A percentile compares a stretch with the other conserved stretches of the same genome.
Evolutionary conservation across 139 green algal genomes (phyloP).

Genomic region (Chlamydomonas sp.): DNA sequence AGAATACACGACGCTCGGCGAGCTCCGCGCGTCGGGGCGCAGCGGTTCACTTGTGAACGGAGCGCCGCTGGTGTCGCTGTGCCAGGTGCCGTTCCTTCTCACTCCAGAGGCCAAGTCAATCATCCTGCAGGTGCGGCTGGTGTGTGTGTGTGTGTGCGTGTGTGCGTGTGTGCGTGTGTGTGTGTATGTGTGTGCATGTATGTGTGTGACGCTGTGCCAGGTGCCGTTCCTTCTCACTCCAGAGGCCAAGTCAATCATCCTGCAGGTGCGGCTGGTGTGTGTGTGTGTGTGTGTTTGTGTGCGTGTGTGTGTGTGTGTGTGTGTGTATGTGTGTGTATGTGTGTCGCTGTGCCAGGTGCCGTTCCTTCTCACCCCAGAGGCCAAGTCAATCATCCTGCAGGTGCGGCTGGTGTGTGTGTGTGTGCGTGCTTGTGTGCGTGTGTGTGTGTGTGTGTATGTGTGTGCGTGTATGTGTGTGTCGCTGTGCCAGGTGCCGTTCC

Average conservation of each 20-base stretch:
- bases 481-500: too few relatives aligned
- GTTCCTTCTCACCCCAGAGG: too few relatives aligned
- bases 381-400: too few relatives aligned
- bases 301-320: constrained; percentile 3
- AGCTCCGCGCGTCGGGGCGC: too few relatives aligned
- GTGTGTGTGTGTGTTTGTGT: constrained; percentile 12
- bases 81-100: too few relatives aligned
- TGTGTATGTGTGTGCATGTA: neutral
- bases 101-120: too few relatives aligned
- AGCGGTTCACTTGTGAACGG: too few relatives aligned
- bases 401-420: too few relatives aligned
- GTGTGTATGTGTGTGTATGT: constrained; percentile 11
- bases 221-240: constrained; percentile 55
- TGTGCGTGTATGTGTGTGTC: too few relatives aligned
- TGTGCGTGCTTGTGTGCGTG: constrained; percentile 1
- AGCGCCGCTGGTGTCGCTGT: too few relatives aligned
- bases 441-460: constrained; percentile 12
- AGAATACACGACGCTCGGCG: constrained; percentile 44
- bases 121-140: neutral
- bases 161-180: neutral
- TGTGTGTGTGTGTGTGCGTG: neutral
- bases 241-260: constrained; percentile 58
- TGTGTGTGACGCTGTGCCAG: constrained; percentile 25
- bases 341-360: too few relatives aligned
- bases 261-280: constrained; percentile 33